Evolutionary conservation across 345 rosid species (phyloP).

Genomic region (Eucalyptus rudis): DNA sequence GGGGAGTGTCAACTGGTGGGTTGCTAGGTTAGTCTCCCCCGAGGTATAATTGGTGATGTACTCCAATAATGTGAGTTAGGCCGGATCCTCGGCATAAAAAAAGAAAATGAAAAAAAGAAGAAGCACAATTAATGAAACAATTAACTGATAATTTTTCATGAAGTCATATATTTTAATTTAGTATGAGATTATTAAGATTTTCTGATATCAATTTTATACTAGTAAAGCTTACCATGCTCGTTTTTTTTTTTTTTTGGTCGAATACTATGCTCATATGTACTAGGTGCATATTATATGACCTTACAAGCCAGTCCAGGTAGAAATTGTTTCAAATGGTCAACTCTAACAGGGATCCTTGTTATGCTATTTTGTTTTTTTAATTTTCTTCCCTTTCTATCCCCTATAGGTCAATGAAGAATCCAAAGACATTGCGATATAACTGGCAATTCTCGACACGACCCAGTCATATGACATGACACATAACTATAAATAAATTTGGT

Average conservation of each 20-base stretch:
- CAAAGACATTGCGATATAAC: not conserved
- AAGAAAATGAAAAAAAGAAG: not conserved
- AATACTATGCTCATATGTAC: not conserved
- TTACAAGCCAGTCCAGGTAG: too few species aligned
- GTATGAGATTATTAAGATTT: not conserved
- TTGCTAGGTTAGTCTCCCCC: too few species aligned
- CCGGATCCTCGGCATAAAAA: too few species aligned
- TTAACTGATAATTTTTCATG: too few species aligned
- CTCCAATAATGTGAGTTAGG: too few species aligned
- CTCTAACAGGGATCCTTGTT: not conserved
- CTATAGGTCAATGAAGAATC: not conserved
- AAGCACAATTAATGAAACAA: too few species aligned
- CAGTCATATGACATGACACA: not conserved
- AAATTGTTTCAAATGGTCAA: not conserved
- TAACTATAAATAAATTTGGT: not conserved
- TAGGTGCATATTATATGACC: not conserved
- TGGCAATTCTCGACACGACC: not conserved
- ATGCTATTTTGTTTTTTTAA: not conserved
- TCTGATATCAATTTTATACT: too few species aligned
- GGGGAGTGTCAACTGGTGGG: too few species aligned
- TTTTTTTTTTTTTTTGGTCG: too few species aligned
- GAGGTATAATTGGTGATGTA: too few species aligned
- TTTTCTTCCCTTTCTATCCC: not conserved
- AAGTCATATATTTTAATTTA: too few species aligned
- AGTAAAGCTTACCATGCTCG: too few species aligned